phyloP scores from a whole-genome alignment of 352 stramenopile species.

The Globisporangium viniferum region DNA sequence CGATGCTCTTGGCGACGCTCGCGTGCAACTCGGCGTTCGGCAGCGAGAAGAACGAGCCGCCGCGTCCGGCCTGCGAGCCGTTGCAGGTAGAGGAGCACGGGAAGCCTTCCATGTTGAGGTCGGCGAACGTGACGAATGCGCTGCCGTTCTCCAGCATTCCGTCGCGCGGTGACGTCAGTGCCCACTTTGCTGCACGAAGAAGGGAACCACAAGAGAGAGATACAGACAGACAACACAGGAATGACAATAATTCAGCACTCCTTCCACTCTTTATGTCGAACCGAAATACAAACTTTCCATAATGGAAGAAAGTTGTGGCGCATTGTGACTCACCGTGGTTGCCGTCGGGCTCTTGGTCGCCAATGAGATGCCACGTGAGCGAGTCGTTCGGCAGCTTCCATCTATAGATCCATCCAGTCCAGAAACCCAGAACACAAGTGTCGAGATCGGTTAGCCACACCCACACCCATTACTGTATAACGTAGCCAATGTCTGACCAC shows the following conservation, averaged over 20 bases:
- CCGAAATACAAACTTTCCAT: conserved; percentile 1
- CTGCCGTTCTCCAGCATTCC: conserved; percentile 12
- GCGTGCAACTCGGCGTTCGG: conserved; percentile 35
- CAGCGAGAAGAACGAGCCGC: conserved; percentile 70
- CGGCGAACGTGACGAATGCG: conserved; percentile 55
- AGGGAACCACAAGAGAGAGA: not conserved
- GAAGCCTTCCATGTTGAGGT: conserved; percentile 84
- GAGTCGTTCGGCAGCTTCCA: conserved; percentile 36
- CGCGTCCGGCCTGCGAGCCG: conserved; percentile 70
- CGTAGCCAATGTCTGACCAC: not conserved
- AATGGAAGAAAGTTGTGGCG: not conserved
- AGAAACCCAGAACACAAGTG: not conserved
- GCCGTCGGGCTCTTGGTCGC: conserved; percentile 39
- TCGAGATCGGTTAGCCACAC: not conserved
- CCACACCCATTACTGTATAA: not conserved
- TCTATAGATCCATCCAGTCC: conserved; percentile 11
- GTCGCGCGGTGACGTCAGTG: conserved; percentile 49
- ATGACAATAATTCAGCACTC: not conserved
- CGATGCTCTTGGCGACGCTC: conserved; percentile 40
- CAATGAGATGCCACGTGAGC: conserved; percentile 64
- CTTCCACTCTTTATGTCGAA: not conserved
- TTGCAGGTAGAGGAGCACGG: conserved; percentile 69
- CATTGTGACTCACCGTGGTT: conserved; percentile 49
- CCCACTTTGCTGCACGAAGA: conserved; percentile 54
- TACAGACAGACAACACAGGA: not conserved